These are phyloP conservation scores for Hirsutella minnesotensis DNA, from an alignment of 2,329 filamentous ascomycete species.

Conservation along the genomic window DNA sequence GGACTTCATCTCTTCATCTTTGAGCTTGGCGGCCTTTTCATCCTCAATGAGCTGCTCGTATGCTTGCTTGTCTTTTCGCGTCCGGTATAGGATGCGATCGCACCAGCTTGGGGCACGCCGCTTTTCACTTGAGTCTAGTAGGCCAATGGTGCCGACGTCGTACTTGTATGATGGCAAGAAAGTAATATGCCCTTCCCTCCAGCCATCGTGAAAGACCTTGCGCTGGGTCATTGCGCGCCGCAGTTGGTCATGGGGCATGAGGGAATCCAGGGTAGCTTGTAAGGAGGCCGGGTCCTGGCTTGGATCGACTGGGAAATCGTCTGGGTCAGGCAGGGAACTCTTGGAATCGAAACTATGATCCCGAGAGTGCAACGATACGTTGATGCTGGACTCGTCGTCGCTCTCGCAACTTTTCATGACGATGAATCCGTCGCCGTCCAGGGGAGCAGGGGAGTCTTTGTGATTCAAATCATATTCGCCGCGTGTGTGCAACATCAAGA, in stretches of 20 bases:
- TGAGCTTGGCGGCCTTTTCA: constrained; percentile 53
- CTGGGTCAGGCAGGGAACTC: constrained; percentile 43
- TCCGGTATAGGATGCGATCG: constrained; percentile 82
- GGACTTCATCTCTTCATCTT: constrained; percentile 76
- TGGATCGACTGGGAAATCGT: constrained; percentile 55
- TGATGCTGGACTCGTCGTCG: constrained; percentile 30
- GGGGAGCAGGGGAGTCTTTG: constrained; percentile 19
- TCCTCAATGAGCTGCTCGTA: constrained; percentile 54
- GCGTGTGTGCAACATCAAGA: constrained; percentile 71
- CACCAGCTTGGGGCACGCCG: constrained; percentile 91
- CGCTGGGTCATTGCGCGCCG: constrained; percentile 57
- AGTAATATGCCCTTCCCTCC: constrained; percentile 76
- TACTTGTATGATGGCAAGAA: constrained; percentile 98
- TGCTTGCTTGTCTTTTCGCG: constrained; percentile 54
- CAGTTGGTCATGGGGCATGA: constrained; percentile 85
- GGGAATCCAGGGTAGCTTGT: constrained; percentile 75
- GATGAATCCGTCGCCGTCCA: constrained; percentile 39
- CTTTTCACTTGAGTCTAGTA: constrained; percentile 95
- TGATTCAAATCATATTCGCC: constrained; percentile 58
- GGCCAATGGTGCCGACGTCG: constrained; percentile 80
- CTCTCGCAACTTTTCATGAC: constrained; percentile 31
- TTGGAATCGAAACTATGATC: constrained; percentile 27
- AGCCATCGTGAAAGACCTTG: constrained; percentile 84
- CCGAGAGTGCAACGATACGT: constrained; percentile 18
- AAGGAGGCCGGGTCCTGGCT: constrained; percentile 74